These are phyloP conservation scores for Globisporangium viniferum DNA, from an alignment of 352 stramenopile species.

Conservation along the genomic window DNA sequence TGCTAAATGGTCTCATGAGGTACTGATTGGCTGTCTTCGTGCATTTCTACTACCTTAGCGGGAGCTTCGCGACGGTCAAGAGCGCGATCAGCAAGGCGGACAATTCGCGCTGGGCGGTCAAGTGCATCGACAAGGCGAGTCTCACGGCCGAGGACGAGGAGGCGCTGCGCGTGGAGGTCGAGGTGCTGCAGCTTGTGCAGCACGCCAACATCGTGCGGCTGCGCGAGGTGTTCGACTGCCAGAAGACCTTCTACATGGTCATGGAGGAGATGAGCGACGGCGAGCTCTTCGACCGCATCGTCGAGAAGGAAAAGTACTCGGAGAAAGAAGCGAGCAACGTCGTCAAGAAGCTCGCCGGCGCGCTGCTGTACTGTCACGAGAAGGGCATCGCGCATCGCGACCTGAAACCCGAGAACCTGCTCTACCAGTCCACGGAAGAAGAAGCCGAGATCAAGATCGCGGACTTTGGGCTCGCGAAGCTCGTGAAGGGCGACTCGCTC, in stretches of 20 bases:
- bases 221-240: constrained; percentile 85
- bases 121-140: constrained; percentile 84
- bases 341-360: constrained; percentile 82
- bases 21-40: too few relatives aligned
- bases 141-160: constrained; percentile 80
- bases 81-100: constrained; percentile 76
- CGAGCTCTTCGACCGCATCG: constrained; percentile 92
- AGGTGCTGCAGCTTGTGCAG: constrained; percentile 78
- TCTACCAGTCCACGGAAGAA: constrained; percentile 85
- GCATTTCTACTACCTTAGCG: constrained; percentile 23
- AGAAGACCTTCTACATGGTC: constrained; percentile 91
- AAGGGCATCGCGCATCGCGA: constrained; percentile 90
- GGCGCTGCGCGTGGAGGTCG: constrained; percentile 75
- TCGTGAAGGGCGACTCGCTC: constrained; percentile 90
- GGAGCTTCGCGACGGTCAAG: constrained; percentile 86
- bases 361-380: constrained; percentile 86
- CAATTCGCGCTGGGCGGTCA: constrained; percentile 76
- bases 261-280: constrained; percentile 90
- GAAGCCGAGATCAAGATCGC: constrained; percentile 93
- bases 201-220: constrained; percentile 88
- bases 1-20: too few relatives aligned
- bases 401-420: constrained; percentile 88
- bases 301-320: constrained; percentile 90
- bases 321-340: constrained; percentile 83
- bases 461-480: constrained; percentile 90